phyloP scores from a whole-genome alignment of 2,329 filamentous ascomycete genomes.

The Grosmannia penicillata region DNA sequence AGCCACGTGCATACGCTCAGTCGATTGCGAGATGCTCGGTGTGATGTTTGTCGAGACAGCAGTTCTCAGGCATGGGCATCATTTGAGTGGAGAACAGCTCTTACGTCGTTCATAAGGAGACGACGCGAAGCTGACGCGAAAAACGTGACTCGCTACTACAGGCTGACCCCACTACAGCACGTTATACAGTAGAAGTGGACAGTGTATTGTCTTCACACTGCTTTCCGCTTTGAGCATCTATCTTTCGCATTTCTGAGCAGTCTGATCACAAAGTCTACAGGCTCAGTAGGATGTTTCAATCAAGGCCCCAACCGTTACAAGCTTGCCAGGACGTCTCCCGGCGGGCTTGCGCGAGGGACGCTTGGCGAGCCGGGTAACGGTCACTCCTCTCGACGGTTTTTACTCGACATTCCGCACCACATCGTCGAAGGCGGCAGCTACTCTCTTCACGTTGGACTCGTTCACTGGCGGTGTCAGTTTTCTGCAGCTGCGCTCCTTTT shows the following conservation, averaged over 20 bases:
- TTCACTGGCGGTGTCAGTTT: neutral
- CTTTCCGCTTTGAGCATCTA: neutral
- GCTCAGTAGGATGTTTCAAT: too few relatives aligned
- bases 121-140: slow-evolving; percentile 29
- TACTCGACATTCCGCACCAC: neutral
- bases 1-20: neutral
- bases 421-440: neutral
- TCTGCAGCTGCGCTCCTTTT: too few relatives aligned
- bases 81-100: too few relatives aligned
- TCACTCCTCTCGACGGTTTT: too few relatives aligned
- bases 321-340: too few relatives aligned
- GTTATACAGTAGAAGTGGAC: neutral
- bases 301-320: too few relatives aligned
- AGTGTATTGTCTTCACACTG: neutral
- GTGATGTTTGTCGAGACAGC: neutral
- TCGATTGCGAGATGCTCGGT: neutral
- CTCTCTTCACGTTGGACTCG: neutral
- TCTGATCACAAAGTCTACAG: too few relatives aligned
- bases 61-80: too few relatives aligned
- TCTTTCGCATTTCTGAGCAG: neutral
- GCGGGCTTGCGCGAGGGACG: too few relatives aligned
- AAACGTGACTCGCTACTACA: slow-evolving; percentile 18
- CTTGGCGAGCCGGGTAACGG: too few relatives aligned
- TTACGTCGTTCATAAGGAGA: too few relatives aligned
- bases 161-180: neutral